Evolutionary conservation across 768 basidiomycete genomes (phyloP).

Genomic region (Tephrocybe rancida): DNA sequence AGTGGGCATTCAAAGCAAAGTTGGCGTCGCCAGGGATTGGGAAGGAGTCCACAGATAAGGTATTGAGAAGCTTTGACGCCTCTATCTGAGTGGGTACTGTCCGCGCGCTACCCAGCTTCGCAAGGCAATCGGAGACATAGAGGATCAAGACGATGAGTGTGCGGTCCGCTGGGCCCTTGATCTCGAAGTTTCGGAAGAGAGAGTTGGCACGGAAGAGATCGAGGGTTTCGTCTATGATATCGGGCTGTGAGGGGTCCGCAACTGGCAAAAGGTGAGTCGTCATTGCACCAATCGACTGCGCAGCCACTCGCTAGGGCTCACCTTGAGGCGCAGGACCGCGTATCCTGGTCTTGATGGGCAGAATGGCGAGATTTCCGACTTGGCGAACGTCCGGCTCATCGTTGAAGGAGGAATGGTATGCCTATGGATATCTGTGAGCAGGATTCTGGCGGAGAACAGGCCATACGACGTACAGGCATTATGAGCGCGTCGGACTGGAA

Average conservation of each 20-base stretch:
- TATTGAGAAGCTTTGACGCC: slow-evolving; percentile 86
- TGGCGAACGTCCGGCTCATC: slow-evolving; percentile 79
- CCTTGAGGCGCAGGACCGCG: slow-evolving; percentile 90
- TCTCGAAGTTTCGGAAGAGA: slow-evolving; percentile 99
- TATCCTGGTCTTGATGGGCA: slow-evolving; percentile 90
- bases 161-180: slow-evolving; percentile 96
- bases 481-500: slow-evolving; percentile 18
- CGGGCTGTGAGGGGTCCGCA: slow-evolving; percentile 81
- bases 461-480: slow-evolving; percentile 54
- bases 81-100: slow-evolving; percentile 77
- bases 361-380: slow-evolving; percentile 87
- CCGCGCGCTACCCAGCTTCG: slow-evolving; percentile 79
- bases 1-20: slow-evolving; percentile 92
- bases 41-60: slow-evolving; percentile 91
- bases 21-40: slow-evolving; percentile 94
- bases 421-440: slow-evolving; percentile 47
- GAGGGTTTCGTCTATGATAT: slow-evolving; percentile 95
- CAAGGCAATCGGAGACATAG: slow-evolving; percentile 95
- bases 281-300: slow-evolving; percentile 15
- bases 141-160: slow-evolving; percentile 96
- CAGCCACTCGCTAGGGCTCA: slow-evolving; percentile 31
- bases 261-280: slow-evolving; percentile 15
- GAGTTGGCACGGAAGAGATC: slow-evolving; percentile 99
- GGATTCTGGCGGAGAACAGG: neutral
- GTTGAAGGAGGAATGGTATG: slow-evolving; percentile 95